Conservation (phyloP, 2,329 filamentous ascomycete genomes). For the Aurifilum marmelostoma region DNA sequence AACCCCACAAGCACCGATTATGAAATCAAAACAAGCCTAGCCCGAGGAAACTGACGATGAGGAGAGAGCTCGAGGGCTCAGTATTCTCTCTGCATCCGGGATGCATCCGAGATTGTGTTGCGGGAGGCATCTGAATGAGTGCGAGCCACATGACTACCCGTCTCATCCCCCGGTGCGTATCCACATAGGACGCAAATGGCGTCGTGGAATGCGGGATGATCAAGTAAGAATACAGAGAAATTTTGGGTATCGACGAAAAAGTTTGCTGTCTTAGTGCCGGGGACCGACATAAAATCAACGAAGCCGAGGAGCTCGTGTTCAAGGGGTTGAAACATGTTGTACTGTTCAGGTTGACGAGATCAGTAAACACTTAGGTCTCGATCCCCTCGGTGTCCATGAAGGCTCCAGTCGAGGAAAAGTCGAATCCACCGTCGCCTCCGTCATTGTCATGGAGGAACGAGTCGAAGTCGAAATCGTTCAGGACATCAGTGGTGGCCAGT, state of each 20-base stretch:
- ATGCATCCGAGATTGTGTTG: background rate
- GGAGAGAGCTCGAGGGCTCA: slow-evolving; percentile 3
- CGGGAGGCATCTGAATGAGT: background rate
- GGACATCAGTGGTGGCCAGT: slow-evolving; percentile 56
- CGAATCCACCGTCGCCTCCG: slow-evolving; percentile 53
- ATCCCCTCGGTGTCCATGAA: slow-evolving; percentile 62
- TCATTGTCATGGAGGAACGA: slow-evolving; percentile 66
- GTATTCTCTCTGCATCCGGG: background rate
- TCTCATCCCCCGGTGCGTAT: slow-evolving; percentile 17
- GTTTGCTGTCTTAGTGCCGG: slow-evolving; percentile 15
- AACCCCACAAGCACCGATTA: slow-evolving; percentile 25
- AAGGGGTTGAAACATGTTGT: background rate
- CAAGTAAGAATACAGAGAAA: slow-evolving; percentile 29
- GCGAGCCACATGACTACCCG: background rate
- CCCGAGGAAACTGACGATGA: slow-evolving; percentile 15
- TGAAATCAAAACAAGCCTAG: slow-evolving; percentile 22
- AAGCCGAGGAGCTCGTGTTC: background rate
- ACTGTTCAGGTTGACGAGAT: background rate
- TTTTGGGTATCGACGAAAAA: slow-evolving; percentile 31
- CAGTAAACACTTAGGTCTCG: slow-evolving; percentile 32
- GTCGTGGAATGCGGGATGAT: slow-evolving; percentile 20
- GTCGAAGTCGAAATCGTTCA: slow-evolving; percentile 71
- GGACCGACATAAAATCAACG: background rate
- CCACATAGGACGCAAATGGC: background rate
- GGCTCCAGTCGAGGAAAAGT: slow-evolving; percentile 57